These are phyloP conservation scores for Cercophora sp. DNA, from an alignment of 495 filamentous ascomycete genomes.

Conservation along the genomic window DNA sequence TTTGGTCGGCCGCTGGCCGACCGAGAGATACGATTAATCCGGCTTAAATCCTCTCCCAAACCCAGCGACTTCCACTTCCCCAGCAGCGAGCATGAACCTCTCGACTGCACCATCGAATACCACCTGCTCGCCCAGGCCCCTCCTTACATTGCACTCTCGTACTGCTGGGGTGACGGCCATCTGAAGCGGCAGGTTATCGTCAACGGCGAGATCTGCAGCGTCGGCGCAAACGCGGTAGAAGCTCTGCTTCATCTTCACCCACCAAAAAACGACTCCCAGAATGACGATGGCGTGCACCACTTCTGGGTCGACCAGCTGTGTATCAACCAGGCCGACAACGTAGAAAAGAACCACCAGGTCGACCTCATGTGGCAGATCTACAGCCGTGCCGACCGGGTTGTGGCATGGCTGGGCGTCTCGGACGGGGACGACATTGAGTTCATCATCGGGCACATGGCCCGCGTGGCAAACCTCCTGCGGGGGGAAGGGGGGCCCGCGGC, in stretches of 20 bases:
- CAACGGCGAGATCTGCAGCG: background rate
- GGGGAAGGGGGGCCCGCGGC: background rate
- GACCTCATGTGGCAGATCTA: constrained; percentile 1
- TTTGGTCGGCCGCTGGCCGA: background rate
- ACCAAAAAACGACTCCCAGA: no score
- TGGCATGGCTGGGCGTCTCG: background rate
- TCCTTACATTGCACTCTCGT: background rate
- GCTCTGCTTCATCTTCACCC: background rate
- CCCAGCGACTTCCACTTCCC: background rate
- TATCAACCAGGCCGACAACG: constrained; percentile 3
- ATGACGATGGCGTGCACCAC: background rate
- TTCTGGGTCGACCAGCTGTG: constrained; percentile 4
- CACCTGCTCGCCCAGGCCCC: background rate
- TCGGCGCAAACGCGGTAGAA: background rate
- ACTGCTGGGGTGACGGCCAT: background rate
- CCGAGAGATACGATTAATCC: background rate
- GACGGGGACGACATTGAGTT: background rate
- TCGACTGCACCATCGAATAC: background rate
- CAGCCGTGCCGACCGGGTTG: background rate
- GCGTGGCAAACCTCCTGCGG: background rate
- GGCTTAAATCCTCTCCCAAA: background rate
- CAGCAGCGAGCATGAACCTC: no score
- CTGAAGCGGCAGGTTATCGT: background rate
- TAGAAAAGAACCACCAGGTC: background rate
- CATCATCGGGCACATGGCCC: background rate